Base-by-base conservation (phyloP, 2,329 filamentous ascomycete species). In the Lecanicillium sp. region DNA sequence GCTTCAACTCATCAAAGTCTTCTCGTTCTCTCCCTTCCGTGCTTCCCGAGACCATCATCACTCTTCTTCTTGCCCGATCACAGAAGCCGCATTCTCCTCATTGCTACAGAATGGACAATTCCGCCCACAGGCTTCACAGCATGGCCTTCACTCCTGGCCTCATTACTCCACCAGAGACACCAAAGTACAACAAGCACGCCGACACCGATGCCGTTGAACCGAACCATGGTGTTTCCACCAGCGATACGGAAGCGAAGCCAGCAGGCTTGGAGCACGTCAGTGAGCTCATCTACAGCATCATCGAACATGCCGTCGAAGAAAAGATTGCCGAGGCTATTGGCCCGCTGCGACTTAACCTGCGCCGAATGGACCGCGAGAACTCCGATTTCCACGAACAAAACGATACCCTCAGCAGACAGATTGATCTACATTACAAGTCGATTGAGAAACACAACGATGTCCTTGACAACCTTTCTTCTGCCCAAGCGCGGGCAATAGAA, bases 301-400 rank as follows among this genome's bases (percentile, higher is more conserved):
- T 59, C 12, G 58, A 60, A 29, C 45, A 56, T 2, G 47, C 42
- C 2, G 56, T 58, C 1, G 59, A 62, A 19, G 48, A 56, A n/a
- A 50, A 54, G 9, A 51, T 61, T 19, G 46, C 54, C 0, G 55
- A 57, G 25, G 59, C 59, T 1, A 48, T 56, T 6, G 46, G 45
- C 0, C 58, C 57, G 3, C 39, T 61, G 9, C 49, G 55, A 3
- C 33, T 58, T 15, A 56, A 58, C 8, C 37, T 54, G 7, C 43
- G 32, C 29, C 38, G 37, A 11, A 3, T 52, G 10, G 46, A 50
- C 10, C 27, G 45, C 5, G 47, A 52, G 20, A 44, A 36, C 4
- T 19, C 18, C 1, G 47, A 51, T 12, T 28, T 52, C 3, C 36
- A 49, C 3, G 41, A 52, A n/a, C 56, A 59, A 34, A 51, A 52